Evolutionary conservation across 768 basidiomycete species (phyloP).

Genomic region (Sarcomyxa edulis): DNA sequence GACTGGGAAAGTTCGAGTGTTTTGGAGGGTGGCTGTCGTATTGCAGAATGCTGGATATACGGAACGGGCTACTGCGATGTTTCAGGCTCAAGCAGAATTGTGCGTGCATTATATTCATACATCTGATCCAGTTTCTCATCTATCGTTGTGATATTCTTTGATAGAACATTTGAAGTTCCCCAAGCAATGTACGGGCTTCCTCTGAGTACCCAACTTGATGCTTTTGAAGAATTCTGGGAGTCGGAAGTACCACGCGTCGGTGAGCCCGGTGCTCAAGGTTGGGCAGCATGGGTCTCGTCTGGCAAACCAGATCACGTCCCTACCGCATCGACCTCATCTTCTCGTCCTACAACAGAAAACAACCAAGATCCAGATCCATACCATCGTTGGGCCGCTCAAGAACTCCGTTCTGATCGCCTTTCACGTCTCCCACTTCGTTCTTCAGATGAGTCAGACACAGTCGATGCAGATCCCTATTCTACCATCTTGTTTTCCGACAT

Average conservation of each 20-base stretch:
- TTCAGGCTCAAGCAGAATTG: conserved; percentile 84
- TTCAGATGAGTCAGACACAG: conserved; percentile 31
- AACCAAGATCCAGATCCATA: conserved; percentile 53
- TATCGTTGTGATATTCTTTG: background rate
- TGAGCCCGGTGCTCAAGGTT: conserved; percentile 61
- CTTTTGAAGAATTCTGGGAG: conserved; percentile 82
- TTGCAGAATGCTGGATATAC: conserved; percentile 65
- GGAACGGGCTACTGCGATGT: conserved; percentile 72
- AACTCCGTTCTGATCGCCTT: conserved; percentile 41
- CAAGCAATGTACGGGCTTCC: conserved; percentile 34
- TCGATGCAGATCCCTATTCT: conserved; percentile 62
- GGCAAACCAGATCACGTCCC: conserved; percentile 28
- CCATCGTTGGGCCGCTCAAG: conserved; percentile 57
- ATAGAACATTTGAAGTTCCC: conserved; percentile 60
- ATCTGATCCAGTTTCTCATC: conserved; percentile 4
- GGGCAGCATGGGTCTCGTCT: conserved; percentile 55
- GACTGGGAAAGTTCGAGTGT: conserved; percentile 48
- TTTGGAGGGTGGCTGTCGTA: conserved; percentile 66
- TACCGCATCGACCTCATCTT: conserved; percentile 7
- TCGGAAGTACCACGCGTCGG: conserved; percentile 74
- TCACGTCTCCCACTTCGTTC: conserved; percentile 50
- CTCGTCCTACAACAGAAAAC: conserved; percentile 7
- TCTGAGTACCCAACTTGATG: conserved; percentile 44
- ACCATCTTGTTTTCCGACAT: conserved; percentile 73
- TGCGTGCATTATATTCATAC: conserved; percentile 27